Base-by-base conservation (phyloP, 345 rosid genomes). In the Lepidium aucheri region DNA sequence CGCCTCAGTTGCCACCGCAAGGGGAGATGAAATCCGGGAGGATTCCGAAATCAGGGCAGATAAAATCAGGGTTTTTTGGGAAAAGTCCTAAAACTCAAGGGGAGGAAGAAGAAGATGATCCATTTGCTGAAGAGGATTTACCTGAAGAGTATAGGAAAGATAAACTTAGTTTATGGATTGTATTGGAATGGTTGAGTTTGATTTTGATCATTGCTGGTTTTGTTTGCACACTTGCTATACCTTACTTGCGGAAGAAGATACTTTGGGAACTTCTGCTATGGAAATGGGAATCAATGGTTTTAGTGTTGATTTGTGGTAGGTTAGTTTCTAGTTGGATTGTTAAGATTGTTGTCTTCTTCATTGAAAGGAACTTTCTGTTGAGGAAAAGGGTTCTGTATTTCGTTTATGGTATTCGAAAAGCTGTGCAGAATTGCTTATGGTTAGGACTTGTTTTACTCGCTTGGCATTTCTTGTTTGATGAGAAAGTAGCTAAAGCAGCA, bases 281-380 rank as follows among this genome's bases (percentile, higher is more conserved):
- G 96, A 88, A 84, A 74, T 88, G 96, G 96, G 85, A 63, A 55
- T 78, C 81, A 0, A 63, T 88, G 77, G 74, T 84, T 14, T 12
- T 88, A 20, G 96, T 86, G 0, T 72, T 81, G 77, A 82, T 88
- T n/a, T 86, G 86, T 22, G 96, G 90, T 15, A 81, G 96, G 20
- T 55, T 88, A 44, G 85, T 88, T 0, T 84, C 96, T 0, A 81
- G 92, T 9, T 86, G 92, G 92, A 81, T 79, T 1, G 82, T 86
- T 5, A 74, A 78, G 45, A 51, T 88, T 2, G 66, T 70, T 0
- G 96, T 88, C 1, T 84, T 86, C 79, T 76, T 81, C 59, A 65
- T 86, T 0, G 96, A 88, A 52, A 72, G 96, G 46, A 88, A 86
- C 63, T 88, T 88, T 44, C 70, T 88, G 35, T 32, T 88, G 53